Conservation (phyloP, 1,284 basidiomycete genomes). For the Rhizopogon hawkerae region DNA sequence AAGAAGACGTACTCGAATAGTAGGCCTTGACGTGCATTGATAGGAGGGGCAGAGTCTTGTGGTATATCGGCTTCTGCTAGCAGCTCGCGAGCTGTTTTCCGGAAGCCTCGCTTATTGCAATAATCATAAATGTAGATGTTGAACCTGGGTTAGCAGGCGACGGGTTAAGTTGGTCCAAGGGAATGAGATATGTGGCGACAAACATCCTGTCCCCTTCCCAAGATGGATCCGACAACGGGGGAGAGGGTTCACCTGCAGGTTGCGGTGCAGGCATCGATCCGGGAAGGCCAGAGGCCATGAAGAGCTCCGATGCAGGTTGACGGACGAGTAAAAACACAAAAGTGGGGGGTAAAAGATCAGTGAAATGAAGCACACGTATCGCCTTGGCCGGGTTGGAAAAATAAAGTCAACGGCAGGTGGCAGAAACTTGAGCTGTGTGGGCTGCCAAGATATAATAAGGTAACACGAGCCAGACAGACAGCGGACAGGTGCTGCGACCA, state of each 20-base stretch:
- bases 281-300: slow-evolving; percentile 20
- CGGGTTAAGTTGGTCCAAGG: slow-evolving; percentile 4
- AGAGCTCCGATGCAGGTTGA: slow-evolving; percentile 3
- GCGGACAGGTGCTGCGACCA: slow-evolving; percentile 1
- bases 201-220: slow-evolving; percentile 56
- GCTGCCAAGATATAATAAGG: slow-evolving; percentile 11
- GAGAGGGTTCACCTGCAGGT: slow-evolving; percentile 9
- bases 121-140: slow-evolving; percentile 82
- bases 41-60: slow-evolving; percentile 55
- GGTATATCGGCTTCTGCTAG: slow-evolving; percentile 54
- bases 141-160: slow-evolving; percentile 43
- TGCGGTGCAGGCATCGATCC: slow-evolving; percentile 18
- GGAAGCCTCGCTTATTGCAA: slow-evolving; percentile 67
- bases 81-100: slow-evolving; percentile 59
- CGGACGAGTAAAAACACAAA: neutral
- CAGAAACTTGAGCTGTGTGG: slow-evolving; percentile 5
- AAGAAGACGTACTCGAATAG: slow-evolving; percentile 63
- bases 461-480: slow-evolving; percentile 2
- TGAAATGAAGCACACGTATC: slow-evolving; percentile 1
- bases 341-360: neutral
- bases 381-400: slow-evolving; percentile 5
- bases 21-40: slow-evolving; percentile 72
- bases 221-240: slow-evolving; percentile 23
- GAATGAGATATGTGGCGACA: slow-evolving; percentile 16
- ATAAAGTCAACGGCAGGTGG: slow-evolving; percentile 7